Conservation (phyloP, 768 basidiomycete genomes). For the Ramaria sp. region DNA sequence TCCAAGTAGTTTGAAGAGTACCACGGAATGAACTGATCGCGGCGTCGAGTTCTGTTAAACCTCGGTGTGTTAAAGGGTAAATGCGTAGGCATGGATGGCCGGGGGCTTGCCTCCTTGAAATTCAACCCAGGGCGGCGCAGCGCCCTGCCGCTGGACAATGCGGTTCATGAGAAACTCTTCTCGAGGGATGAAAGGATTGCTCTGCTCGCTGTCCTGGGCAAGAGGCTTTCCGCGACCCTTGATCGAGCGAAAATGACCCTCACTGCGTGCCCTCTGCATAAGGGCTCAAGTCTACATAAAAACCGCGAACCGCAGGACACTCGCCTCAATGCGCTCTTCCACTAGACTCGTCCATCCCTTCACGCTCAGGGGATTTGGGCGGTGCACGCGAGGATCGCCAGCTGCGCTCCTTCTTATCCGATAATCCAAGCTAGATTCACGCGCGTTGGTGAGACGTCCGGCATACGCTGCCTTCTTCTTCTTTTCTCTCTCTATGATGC, state of each 20-base stretch:
- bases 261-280: conserved; percentile 47
- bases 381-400: conserved; percentile 14
- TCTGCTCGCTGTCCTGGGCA: conserved; percentile 29
- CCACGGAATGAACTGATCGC: conserved; percentile 52
- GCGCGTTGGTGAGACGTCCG: conserved; percentile 48
- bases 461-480: conserved; percentile 41
- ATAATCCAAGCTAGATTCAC: conserved; percentile 71
- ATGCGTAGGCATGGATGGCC: not conserved
- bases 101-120: conserved; percentile 48
- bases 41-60: conserved; percentile 48
- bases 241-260: conserved; percentile 62
- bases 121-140: conserved; percentile 80
- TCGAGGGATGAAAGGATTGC: conserved; percentile 57
- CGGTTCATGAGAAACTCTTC: conserved; percentile 83
- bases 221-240: conserved; percentile 56
- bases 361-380: conserved; percentile 47
- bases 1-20: conserved; percentile 57
- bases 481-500: conserved; percentile 36
- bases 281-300: not conserved
- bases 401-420: conserved; percentile 41
- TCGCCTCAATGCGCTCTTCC: conserved; percentile 73
- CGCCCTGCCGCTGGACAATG: conserved; percentile 73
- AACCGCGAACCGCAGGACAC: conserved; percentile 10
- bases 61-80: not conserved
- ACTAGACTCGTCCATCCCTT: conserved; percentile 69